Base-by-base conservation (phyloP, 2,329 filamentous ascomycete species). In the Aspergillus puulaauensis region DNA sequence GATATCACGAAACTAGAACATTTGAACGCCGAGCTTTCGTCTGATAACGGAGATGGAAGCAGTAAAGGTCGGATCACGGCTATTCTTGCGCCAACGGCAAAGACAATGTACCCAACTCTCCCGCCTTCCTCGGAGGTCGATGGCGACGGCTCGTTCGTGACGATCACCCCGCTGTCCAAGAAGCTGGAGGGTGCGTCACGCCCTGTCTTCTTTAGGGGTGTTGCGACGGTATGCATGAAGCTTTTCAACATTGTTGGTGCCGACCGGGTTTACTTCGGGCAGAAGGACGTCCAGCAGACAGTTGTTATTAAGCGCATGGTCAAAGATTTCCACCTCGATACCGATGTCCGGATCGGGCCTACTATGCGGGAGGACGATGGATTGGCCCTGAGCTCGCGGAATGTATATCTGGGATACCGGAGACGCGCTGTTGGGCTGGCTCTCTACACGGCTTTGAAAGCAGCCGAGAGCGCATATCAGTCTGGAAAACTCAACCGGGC, bases 271-370 rank as follows among this genome's bases (percentile, higher is more conserved):
- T 95, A 96, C 77, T 97, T 99, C 79, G 95, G 95, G 4, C 95
- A 98, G 75, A 99, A 99, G 78, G 95, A 99, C 73, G 86, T 97
- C 19, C 95, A 99, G 79, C 95, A 99, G 77, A 96, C 92, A 0
- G 90, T 96, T 17, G 85, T 99, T 11, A 90, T 99, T 68, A 87
- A 86, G 68, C 86, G 90, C 45, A 87, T 99, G 85, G 90, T 97
- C 33, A 83, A 86, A 64, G 95, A 99, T 74, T 93, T 99, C 64
- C 86, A 92, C 72, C 75, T 98, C 41, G 85, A 90, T 40, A 89
- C 86, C 3, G 80, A 90, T 21, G 86, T 98, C 8, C 82, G 87
- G 33, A 82, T 98, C 54, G 85, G 88, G 6, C 80, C 85, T 0
- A 99, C 95, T 0, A 80, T 86, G 57, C 83, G 95, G 51, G 93